Evolutionary conservation across 208 protist species (phyloP), one percentile per base, ranked within the genome.

Genomic region (Wallacemonas rigidus): DNA sequence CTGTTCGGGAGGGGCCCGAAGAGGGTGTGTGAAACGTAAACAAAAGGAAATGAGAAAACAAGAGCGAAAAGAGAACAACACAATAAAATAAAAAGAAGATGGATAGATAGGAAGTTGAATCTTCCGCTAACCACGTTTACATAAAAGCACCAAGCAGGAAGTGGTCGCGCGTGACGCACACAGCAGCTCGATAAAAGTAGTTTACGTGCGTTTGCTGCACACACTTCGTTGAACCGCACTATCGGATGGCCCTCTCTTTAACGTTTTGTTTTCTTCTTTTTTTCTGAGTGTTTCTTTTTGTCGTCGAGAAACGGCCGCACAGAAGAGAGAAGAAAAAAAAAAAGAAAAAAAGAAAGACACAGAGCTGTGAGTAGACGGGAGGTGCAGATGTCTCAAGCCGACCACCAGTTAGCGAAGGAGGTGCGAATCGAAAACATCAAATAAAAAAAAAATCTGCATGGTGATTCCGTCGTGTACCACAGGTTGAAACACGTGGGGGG

Each of bases 211-310:
- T 26, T 26, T 26, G 26, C 26, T 26, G 26, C 26, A 26, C 26
- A 26, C 26, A 26, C 26, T 26, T 26, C 26, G 26, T 26, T 26
- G 26, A 26, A 26, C 26, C 26, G 26, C 26, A 26, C 26, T 26
- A 26, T 26, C 26, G 26, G 26, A 26, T 26, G 26, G 26, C 26
- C 26, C 26, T 57, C 53, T 57, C 5, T n/a, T 9, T 38, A 8
- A 41, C 15, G 6, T 71, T 60, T 71, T 38, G 56, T 58, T 71
- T 58, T 71, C 61, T 51, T 67, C 51, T 67, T 17, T 45, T 67
- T 36, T 61, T 54, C 35, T 74, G 38, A 63, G 39, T 56, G 43
- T 70, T 69, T 55, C 69, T 53, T 74, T 39, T 57, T 47, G 43
- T 72, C 50, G 36, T 14, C 26, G 36, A 61, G 56, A 41, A 61